Evolutionary conservation across 2,329 filamentous ascomycete species (phyloP), one percentile per base, ranked within the genome.

Genomic region (Aspergillus caelatus): DNA sequence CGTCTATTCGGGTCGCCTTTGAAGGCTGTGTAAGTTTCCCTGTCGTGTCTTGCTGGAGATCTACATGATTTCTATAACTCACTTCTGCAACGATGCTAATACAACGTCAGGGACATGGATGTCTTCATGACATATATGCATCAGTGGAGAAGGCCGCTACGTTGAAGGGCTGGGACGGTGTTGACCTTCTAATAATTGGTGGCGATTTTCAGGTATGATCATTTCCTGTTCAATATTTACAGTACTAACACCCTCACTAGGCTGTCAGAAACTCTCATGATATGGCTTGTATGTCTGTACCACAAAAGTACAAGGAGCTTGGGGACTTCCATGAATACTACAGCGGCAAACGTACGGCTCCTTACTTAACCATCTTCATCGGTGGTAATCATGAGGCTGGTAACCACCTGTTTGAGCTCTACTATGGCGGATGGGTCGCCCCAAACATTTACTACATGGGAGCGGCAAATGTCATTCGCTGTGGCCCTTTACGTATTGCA

Each of bases 381-480:
- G 94, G 90, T 50, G 95, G 95, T 2, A 99, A 99, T 75, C 95
- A 99, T 73, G 95, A 99, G 80, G 94, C 95, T 0, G 91, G 91
- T 72, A 93, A 91, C 57, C 89, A 98, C 78, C 82, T 97, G 6
- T 95, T 89, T 83, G 95, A 99, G 79, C 86, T 99, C 0, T 96
- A 92, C 81, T 96, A 98, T 75, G 95, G 95, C 58, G 95, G 95
- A 57, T 99, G 95, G 95, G 95, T 93, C 7, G 94, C 94, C 9
- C 93, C 93, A 10, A 96, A 95, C 70, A 98, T 99, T 67, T 99
- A 97, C 83, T 99, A 97, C 79, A 85, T 98, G 77, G 95, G 95
- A 56, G 92, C 93, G 39, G 93, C 95, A 64, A 97, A 96, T 74
- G 89, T 99, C 10, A 76, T 99, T 46, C 89, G 90, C 21, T 83